Evolutionary conservation across 1,139 yeast species (phyloP), one percentile per base, ranked within the genome.

Genomic region (Diutina rugosa): DNA sequence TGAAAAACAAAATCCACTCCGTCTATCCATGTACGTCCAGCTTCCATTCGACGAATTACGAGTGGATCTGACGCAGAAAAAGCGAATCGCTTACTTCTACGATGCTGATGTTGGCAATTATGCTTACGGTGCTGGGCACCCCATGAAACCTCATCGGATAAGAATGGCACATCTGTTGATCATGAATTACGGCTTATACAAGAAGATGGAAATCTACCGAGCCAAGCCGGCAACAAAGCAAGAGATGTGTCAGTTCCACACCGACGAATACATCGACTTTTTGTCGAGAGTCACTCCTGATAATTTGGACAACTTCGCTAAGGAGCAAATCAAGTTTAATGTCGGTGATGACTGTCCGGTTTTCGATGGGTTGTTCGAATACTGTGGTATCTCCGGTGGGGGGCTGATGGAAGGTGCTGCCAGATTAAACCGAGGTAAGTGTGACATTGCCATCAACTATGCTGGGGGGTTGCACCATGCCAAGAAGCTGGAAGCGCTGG

Each of bases 401-500:
- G 98, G 97, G 1, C 87, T 96, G 26, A 86, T 93, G 88, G 99
- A 93, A 69, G 98, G 97, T 51, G 96, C 98, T 1, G 93, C 97
- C 6, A 81, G 97, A 59, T 78, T 93, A 62, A 90, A 90, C 67
- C 78, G 96, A 55, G 97, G 96, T 35, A 90, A 89, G 72, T 89
- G 97, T 71, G 98, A 93, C 68, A 86, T 93, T 62, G 98, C 98
- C 51, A 86, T 93, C 62, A 93, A 93, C 71, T 93, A 95, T 80
- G 96, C 98, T 18, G 99, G 99, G 59, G 97, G 97, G 0, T 77
- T 93, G 62, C 99, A 93, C 69, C 98, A 93, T 72, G 98, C 98
- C 45, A 93, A 93, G 65, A 93, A 93, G 72, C 81, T 88, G 46
- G 98, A 91, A 70, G 97, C 99, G 1, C 84, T 93, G 47, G 99